Percentiles rank a stretch among this genome's conserved stretches.
phyloP scores from a whole-genome alignment of 495 filamentous ascomycete species.

The Penicillium salamii region DNA sequence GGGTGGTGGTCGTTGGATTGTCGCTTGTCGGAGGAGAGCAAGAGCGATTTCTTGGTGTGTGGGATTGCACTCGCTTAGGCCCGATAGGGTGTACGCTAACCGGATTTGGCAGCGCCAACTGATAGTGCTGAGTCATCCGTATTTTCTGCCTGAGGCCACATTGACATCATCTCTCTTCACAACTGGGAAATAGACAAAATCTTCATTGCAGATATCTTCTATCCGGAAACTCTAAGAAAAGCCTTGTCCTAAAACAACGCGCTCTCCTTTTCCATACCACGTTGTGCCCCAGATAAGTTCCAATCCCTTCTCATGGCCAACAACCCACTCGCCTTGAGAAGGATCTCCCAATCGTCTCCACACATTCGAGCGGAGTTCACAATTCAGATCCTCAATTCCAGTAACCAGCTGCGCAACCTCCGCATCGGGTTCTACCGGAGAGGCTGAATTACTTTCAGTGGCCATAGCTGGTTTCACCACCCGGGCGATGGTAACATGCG shows the following conservation, averaged over 20 bases:
- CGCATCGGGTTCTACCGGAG: slow-evolving; percentile 24
- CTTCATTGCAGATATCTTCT: background rate
- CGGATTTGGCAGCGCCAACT: slow-evolving; percentile 22
- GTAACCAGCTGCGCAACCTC: slow-evolving; percentile 58
- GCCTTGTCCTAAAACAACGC: slow-evolving; percentile 59
- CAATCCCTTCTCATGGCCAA: slow-evolving; percentile 74
- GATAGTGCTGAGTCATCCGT: slow-evolving; percentile 20
- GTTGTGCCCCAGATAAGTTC: slow-evolving; percentile 65
- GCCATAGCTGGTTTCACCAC: slow-evolving; percentile 61
- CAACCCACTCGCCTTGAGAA: slow-evolving; percentile 61
- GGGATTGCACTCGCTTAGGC: slow-evolving; percentile 52
- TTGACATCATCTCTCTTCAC: background rate
- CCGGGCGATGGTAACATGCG: slow-evolving; percentile 82
- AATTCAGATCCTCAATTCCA: slow-evolving; percentile 73
- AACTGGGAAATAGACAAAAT: background rate
- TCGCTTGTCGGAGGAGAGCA: slow-evolving; percentile 47
- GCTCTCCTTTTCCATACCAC: slow-evolving; percentile 82
- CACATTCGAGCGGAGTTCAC: slow-evolving; percentile 60
- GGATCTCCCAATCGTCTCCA: slow-evolving; percentile 56
- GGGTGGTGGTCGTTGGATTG: slow-evolving; percentile 48
- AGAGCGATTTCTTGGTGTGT: slow-evolving; percentile 43
- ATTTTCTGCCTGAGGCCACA: slow-evolving; percentile 5
- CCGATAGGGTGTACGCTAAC: slow-evolving; percentile 41
- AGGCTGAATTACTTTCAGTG: slow-evolving; percentile 25
- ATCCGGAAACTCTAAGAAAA: slow-evolving; percentile 10